Conservation (phyloP, 2,329 filamentous ascomycete genomes). For the Sporothrix pallida region DNA sequence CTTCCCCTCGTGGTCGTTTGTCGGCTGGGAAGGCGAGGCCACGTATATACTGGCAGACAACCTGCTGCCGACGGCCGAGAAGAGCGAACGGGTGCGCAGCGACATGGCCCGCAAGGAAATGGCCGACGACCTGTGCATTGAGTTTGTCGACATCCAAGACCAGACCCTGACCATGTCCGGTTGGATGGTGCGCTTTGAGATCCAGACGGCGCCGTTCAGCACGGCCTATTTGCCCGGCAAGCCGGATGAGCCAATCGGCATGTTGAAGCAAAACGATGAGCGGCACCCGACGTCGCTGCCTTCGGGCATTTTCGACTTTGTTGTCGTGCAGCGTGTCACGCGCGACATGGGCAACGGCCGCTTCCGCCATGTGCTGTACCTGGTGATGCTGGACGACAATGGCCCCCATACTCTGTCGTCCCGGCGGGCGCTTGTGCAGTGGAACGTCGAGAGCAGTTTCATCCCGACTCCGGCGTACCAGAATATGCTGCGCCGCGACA, state of each 20-base stretch:
- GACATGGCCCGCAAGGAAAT: slow-evolving; percentile 17
- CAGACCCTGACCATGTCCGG: slow-evolving; percentile 11
- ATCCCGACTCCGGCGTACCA: slow-evolving; percentile 15
- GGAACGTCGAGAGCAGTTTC: slow-evolving; percentile 25
- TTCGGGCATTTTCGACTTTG: slow-evolving; percentile 26
- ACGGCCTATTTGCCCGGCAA: slow-evolving; percentile 29
- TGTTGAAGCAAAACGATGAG: slow-evolving; percentile 26
- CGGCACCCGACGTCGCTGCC: slow-evolving; percentile 28
- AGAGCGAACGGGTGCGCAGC: not conserved
- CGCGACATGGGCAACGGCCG: slow-evolving; percentile 9
- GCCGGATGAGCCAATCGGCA: slow-evolving; percentile 15
- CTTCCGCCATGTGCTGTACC: slow-evolving; percentile 12
- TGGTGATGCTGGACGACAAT: slow-evolving; percentile 22
- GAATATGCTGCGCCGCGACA: slow-evolving; percentile 9
- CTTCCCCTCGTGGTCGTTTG: slow-evolving; percentile 32
- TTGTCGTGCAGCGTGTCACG: slow-evolving; percentile 27
- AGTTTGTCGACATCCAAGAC: slow-evolving; percentile 2
- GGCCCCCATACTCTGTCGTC: not conserved
- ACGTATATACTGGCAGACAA: slow-evolving; percentile 24
- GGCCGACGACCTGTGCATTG: slow-evolving; percentile 23
- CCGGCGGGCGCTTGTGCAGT: slow-evolving; percentile 28
- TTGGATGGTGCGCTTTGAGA: slow-evolving; percentile 23
- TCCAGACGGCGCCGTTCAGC: slow-evolving; percentile 31
- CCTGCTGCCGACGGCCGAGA: slow-evolving; percentile 9
- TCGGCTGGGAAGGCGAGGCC: slow-evolving; percentile 31